Evolutionary conservation across 768 basidiomycete genomes (phyloP).

Genomic region (Lentinula boryana): DNA sequence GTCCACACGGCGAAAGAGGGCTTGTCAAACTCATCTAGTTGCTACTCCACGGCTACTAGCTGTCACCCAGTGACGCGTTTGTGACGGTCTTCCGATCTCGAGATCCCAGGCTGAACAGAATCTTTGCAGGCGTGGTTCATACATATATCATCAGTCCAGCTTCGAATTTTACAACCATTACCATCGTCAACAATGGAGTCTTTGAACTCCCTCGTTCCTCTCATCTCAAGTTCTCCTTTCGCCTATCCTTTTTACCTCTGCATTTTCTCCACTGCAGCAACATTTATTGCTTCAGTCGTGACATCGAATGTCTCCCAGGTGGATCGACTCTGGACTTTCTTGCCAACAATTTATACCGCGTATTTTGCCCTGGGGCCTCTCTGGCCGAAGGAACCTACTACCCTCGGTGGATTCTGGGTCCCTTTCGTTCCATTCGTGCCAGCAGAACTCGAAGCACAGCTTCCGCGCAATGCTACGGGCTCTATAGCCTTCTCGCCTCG

Average conservation of each 20-base stretch:
- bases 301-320: slow-evolving; percentile 85
- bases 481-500: slow-evolving; percentile 56
- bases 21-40: too few species aligned
- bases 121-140: too few species aligned
- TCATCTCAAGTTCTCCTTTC: slow-evolving; percentile 17
- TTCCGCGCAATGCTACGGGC: slow-evolving; percentile 21
- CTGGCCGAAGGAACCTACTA: slow-evolving; percentile 26
- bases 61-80: too few species aligned
- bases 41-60: too few species aligned
- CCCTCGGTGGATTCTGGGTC: neutral
- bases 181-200: neutral
- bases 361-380: slow-evolving; percentile 78
- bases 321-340: slow-evolving; percentile 75
- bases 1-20: too few species aligned
- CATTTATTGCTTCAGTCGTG: slow-evolving; percentile 57
- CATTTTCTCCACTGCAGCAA: slow-evolving; percentile 33
- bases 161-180: too few species aligned
- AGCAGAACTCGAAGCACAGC: slow-evolving; percentile 23
- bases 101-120: too few species aligned
- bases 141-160: too few species aligned
- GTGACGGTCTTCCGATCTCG: too few species aligned
- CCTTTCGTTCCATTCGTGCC: slow-evolving; percentile 54
- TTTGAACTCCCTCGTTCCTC: neutral
- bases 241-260: slow-evolving; percentile 66
- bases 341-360: slow-evolving; percentile 77